phyloP scores from a whole-genome alignment of 1,139 yeast genomes.

The Saccharomycopsis phalli region DNA sequence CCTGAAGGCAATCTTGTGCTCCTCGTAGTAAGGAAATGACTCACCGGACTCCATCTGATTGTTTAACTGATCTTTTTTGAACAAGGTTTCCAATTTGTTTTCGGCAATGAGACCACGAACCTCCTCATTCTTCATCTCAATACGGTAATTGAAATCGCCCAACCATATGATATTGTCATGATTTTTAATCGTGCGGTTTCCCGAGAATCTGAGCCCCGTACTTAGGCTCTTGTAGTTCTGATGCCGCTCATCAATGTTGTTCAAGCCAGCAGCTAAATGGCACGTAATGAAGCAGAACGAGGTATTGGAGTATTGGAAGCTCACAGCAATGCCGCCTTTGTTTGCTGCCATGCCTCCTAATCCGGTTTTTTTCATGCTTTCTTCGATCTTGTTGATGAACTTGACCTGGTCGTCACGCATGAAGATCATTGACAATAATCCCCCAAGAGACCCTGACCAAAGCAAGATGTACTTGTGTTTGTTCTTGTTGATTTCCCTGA shows the following conservation, averaged over 20 bases:
- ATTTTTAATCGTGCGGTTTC: conserved; percentile 61
- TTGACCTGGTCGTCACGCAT: conserved; percentile 54
- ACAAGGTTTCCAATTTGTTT: conserved; percentile 41
- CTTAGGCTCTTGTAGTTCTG: conserved; percentile 79
- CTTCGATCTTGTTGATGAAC: conserved; percentile 65
- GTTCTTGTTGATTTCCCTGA: conserved; percentile 43
- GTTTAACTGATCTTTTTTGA: conserved; percentile 73
- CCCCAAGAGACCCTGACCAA: conserved; percentile 89
- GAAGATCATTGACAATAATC: conserved; percentile 72
- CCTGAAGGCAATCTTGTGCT: conserved; percentile 65
- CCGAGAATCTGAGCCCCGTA: conserved; percentile 67
- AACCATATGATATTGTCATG: conserved; percentile 89
- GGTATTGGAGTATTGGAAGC: conserved; percentile 70
- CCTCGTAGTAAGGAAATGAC: conserved; percentile 75
- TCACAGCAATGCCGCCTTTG: conserved; percentile 85
- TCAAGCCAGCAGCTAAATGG: conserved; percentile 89
- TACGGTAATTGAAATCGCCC: conserved; percentile 91
- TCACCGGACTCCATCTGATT: conserved; percentile 81
- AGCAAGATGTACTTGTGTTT: conserved; percentile 53
- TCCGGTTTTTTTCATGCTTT: conserved; percentile 79
- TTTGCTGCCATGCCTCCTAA: conserved; percentile 89
- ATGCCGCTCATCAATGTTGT: conserved; percentile 77
- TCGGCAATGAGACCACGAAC: conserved; percentile 50
- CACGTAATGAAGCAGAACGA: conserved; percentile 79
- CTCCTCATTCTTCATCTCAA: conserved; percentile 64